Evolutionary conservation across 768 basidiomycete genomes (phyloP).

Genomic region (Tulasnella sp.): DNA sequence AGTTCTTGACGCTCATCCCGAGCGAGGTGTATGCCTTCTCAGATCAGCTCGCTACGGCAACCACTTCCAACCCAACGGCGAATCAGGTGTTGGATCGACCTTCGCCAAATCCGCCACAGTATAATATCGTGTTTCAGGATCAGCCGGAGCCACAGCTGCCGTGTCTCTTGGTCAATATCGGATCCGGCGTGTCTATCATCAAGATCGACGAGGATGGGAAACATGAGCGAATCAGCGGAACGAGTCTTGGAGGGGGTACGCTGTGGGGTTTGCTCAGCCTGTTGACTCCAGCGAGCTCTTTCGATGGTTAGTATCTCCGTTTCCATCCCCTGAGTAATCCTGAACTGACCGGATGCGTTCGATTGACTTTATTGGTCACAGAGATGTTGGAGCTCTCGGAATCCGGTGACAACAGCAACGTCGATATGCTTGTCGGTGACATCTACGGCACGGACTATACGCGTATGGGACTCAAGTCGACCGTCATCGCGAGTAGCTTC

Average conservation of each 20-base stretch:
- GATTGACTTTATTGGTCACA: conserved; percentile 29
- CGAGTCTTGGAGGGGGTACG: conserved; percentile 93
- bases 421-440: conserved; percentile 99
- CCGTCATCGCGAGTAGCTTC: conserved; percentile 95
- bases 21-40: conserved; percentile 98
- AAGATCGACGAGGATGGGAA: conserved; percentile 91
- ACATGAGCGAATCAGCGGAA: conserved; percentile 95
- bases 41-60: conserved; percentile 80
- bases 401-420: conserved; percentile 80
- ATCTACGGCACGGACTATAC: conserved; percentile 98
- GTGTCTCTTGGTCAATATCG: conserved; percentile 95
- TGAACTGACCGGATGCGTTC: background rate
- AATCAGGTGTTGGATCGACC: conserved; percentile 57
- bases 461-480: conserved; percentile 91
- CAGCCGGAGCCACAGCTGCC: conserved; percentile 82
- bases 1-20: conserved; percentile 91
- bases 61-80: conserved; percentile 21
- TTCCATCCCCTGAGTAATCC: too few species aligned
- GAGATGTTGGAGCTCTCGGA: conserved; percentile 96
- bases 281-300: conserved; percentile 86
- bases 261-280: conserved; percentile 92
- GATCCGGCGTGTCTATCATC: conserved; percentile 94
- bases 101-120: conserved; percentile 81
- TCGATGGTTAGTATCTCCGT: conserved; percentile 86
- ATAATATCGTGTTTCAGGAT: conserved; percentile 76